Conservation (phyloP, 2,329 filamentous ascomycete species). For the Aspergillus nomiae region DNA sequence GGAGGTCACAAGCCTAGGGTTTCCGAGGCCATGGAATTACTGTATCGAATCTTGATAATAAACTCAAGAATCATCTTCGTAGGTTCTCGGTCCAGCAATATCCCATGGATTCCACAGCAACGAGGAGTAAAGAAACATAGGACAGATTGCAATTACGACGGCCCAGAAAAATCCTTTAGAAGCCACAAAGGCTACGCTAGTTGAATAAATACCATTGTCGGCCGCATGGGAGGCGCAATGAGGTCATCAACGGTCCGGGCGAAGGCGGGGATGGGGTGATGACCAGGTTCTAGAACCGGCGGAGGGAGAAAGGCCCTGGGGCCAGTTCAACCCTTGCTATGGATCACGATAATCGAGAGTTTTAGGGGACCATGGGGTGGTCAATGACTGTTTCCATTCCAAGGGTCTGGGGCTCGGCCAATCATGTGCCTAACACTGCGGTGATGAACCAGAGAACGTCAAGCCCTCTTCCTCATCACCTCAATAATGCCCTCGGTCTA, state of each 20-base stretch:
- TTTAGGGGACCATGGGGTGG: not conserved
- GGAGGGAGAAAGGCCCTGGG: not conserved
- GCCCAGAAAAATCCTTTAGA: not conserved
- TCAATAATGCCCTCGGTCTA: not conserved
- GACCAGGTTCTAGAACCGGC: slow-evolving; percentile 1
- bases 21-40: not conserved
- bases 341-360: not conserved
- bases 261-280: not conserved
- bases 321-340: not conserved
- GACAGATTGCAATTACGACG: not conserved
- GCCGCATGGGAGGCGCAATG: not conserved
- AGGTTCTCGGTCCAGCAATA: not conserved
- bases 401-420: not conserved
- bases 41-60: not conserved
- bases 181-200: not conserved
- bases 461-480: slow-evolving; percentile 1
- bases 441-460: not conserved
- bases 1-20: not conserved
- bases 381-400: not conserved
- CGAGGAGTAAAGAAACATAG: too few species aligned
- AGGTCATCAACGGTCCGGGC: not conserved
- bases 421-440: not conserved
- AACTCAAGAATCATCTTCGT: not conserved
- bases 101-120: not conserved
- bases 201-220: not conserved